phyloP scores from a whole-genome alignment of 495 filamentous ascomycete species.

The Aspergillus hancockii region DNA sequence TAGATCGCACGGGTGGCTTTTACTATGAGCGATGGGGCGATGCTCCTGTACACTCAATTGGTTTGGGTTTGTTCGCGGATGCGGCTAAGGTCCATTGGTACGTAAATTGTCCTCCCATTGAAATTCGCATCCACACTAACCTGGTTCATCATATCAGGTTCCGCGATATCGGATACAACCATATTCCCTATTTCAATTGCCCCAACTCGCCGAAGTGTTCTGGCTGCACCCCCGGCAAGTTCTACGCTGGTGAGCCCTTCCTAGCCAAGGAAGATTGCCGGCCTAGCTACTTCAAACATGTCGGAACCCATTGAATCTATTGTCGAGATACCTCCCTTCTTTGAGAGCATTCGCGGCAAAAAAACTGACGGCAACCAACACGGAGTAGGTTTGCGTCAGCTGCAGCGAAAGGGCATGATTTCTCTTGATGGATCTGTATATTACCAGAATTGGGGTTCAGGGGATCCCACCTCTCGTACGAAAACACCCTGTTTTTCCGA shows the following conservation, averaged over 20 bases:
- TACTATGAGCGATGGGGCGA: conserved; percentile 99
- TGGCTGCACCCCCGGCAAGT: conserved; percentile 80
- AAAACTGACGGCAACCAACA: neutral
- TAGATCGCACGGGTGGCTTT: conserved; percentile 94
- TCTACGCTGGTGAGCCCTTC: conserved; percentile 83
- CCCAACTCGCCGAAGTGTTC: conserved; percentile 94
- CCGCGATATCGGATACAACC: conserved; percentile 98
- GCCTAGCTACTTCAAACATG: conserved; percentile 95
- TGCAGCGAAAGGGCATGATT: conserved; percentile 3
- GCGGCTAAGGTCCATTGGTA: conserved; percentile 92
- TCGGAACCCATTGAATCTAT: conserved; percentile 67
- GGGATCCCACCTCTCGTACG: neutral
- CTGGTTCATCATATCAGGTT: conserved; percentile 63
- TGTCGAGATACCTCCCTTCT: neutral
- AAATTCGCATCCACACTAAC: conserved; percentile 10
- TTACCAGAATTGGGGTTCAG: conserved; percentile 2
- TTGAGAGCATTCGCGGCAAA: neutral
- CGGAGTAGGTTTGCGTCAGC: neutral
- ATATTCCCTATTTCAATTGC: conserved; percentile 98
- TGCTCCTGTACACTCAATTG: conserved; percentile 95
- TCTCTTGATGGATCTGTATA: conserved; percentile 3
- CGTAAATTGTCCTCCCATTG: conserved; percentile 26
- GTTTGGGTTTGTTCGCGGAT: conserved; percentile 92
- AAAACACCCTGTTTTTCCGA: neutral
- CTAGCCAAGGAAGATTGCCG: conserved; percentile 92